phyloP scores from a whole-genome alignment of 305 asterid species.

The Fraxinus floribunda region DNA sequence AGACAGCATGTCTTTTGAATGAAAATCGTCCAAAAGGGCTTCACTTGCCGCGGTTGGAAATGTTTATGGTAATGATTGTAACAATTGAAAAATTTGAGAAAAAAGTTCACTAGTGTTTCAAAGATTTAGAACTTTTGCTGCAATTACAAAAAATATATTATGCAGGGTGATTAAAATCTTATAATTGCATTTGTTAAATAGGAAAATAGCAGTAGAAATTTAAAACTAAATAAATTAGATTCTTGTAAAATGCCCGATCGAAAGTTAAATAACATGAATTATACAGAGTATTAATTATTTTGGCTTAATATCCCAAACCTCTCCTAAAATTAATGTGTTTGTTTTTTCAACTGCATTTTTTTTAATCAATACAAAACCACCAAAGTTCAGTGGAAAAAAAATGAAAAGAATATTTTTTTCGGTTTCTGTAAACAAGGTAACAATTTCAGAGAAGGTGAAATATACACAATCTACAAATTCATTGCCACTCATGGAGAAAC shows the following conservation, averaged over 20 bases:
- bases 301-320: neutral
- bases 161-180: neutral
- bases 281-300: neutral
- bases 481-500: slow-evolving; percentile 30
- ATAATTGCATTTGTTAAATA: neutral
- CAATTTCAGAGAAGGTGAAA: neutral
- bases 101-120: no score
- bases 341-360: neutral
- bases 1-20: no score
- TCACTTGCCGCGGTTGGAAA: no score
- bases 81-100: no score
- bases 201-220: neutral
- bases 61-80: no score
- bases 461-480: slow-evolving; percentile 39
- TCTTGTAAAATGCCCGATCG: neutral
- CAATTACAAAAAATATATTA: no score
- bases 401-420: neutral
- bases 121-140: no score
- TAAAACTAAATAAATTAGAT: neutral
- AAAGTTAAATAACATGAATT: neutral
- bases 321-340: neutral
- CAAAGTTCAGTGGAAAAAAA: neutral
- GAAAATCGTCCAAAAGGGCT: no score
- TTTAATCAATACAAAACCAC: neutral
- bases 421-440: neutral